Percentiles rank a stretch among this genome's conserved stretches.
Conservation (phyloP, 768 basidiomycete genomes). For the Phylloporus arenicola region DNA sequence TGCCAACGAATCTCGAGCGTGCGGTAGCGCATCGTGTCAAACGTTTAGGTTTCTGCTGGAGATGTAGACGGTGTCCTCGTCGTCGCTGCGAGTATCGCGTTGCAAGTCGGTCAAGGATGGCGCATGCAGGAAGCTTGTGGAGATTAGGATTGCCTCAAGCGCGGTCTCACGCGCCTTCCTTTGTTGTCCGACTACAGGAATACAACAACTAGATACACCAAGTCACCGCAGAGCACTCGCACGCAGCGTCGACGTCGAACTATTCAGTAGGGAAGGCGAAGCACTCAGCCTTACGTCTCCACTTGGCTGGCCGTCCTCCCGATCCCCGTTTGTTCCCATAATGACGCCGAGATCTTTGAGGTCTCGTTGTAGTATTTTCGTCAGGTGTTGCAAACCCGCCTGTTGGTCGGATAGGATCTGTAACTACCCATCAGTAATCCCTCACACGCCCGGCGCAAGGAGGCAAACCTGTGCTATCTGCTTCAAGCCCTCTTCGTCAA, state of each 20-base stretch:
- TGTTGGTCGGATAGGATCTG: conserved; percentile 78
- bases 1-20: conserved; percentile 96
- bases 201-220: conserved; percentile 4
- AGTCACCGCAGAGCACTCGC: conserved; percentile 15
- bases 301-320: conserved; percentile 25
- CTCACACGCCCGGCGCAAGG: not conserved
- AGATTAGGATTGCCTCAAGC: conserved; percentile 12
- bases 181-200: conserved; percentile 10
- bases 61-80: conserved; percentile 4
- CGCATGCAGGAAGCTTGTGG: conserved; percentile 1
- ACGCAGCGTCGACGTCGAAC: conserved; percentile 24
- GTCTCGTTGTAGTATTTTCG: conserved; percentile 62
- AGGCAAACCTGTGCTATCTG: conserved; percentile 64
- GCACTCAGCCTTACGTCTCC: conserved; percentile 15
- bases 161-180: conserved; percentile 21
- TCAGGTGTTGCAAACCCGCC: conserved; percentile 73
- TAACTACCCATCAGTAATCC: not conserved
- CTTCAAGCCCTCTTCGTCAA: conserved; percentile 77
- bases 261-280: conserved; percentile 18
- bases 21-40: conserved; percentile 65
- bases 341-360: conserved; percentile 65
- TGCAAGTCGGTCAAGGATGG: conserved; percentile 4
- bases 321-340: conserved; percentile 41
- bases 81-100: conserved; percentile 7
- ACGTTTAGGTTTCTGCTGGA: not conserved